Evolutionary conservation across 2,329 filamentous ascomycete species (phyloP).

Genomic region (Cercospora zeina): DNA sequence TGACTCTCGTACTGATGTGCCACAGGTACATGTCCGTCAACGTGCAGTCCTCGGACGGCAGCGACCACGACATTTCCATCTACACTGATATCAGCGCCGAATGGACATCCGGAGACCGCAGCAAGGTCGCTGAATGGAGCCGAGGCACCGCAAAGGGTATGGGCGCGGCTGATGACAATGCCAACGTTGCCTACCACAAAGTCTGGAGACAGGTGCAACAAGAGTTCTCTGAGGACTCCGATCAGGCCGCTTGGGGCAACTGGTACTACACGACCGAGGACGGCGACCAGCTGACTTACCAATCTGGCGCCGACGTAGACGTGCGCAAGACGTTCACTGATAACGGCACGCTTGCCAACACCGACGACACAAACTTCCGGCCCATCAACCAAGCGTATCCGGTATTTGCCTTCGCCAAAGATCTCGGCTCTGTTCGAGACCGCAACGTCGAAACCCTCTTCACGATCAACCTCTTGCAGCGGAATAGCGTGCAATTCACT

Average conservation of each 20-base stretch:
- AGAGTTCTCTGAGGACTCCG: conserved; percentile 49
- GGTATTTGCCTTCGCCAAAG: conserved; percentile 54
- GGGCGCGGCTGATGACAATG: conserved; percentile 18
- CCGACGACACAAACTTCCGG: conserved; percentile 53
- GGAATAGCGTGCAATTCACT: conserved; percentile 53
- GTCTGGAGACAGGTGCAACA: conserved; percentile 51
- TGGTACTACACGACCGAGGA: conserved; percentile 55
- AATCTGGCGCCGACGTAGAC: conserved; percentile 49
- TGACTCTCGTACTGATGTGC: neutral
- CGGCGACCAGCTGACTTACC: conserved; percentile 46
- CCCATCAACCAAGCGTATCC: conserved; percentile 53
- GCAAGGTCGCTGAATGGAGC: conserved; percentile 62
- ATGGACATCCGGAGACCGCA: conserved; percentile 66
- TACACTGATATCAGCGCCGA: conserved; percentile 69
- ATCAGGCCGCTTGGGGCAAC: conserved; percentile 56
- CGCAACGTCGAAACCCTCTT: conserved; percentile 48
- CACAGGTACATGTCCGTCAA: conserved; percentile 62
- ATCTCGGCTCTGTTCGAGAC: conserved; percentile 50
- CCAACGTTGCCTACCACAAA: conserved; percentile 61
- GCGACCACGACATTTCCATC: conserved; percentile 64
- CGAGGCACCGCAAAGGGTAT: conserved; percentile 45
- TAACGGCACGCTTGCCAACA: conserved; percentile 48
- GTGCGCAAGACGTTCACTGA: conserved; percentile 52
- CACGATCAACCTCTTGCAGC: conserved; percentile 53
- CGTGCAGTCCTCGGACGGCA: conserved; percentile 63